phyloP scores from a whole-genome alignment of 2,329 filamentous ascomycete species.

The Aspergillus viridinutans region DNA sequence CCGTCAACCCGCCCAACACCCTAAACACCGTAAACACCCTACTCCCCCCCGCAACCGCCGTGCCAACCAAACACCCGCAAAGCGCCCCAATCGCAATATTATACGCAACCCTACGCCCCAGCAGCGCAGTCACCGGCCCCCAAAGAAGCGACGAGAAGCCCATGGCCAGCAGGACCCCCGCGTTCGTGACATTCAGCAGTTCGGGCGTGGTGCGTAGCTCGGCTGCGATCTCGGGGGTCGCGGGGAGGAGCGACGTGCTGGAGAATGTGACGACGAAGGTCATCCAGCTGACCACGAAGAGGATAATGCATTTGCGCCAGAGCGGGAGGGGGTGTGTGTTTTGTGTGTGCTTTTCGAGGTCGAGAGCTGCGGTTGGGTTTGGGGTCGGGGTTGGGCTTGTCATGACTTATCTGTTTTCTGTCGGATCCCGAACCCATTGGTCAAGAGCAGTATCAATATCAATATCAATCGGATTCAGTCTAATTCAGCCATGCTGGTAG shows the following conservation, averaged over 20 bases:
- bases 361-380: constrained; percentile 12
- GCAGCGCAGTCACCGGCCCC: constrained; percentile 27
- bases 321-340: constrained; percentile 17
- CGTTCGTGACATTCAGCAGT: constrained; percentile 34
- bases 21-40: constrained; percentile 35
- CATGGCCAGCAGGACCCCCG: constrained; percentile 36
- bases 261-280: constrained; percentile 40
- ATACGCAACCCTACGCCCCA: constrained; percentile 30
- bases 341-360: constrained; percentile 11
- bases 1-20: constrained; percentile 33
- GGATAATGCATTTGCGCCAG: constrained; percentile 40
- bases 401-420: constrained; percentile 10
- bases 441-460: background rate
- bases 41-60: constrained; percentile 29
- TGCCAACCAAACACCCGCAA: constrained; percentile 28
- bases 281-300: constrained; percentile 42
- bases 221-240: constrained; percentile 36
- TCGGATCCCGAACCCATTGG: background rate
- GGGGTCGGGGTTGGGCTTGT: constrained; percentile 8
- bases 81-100: constrained; percentile 33
- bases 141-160: constrained; percentile 36
- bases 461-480: background rate
- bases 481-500: background rate
- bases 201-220: constrained; percentile 36
- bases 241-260: constrained; percentile 40